Evolutionary conservation across 345 rosid genomes (phyloP).

Genomic region (Cardamine chenopodiifolia): DNA sequence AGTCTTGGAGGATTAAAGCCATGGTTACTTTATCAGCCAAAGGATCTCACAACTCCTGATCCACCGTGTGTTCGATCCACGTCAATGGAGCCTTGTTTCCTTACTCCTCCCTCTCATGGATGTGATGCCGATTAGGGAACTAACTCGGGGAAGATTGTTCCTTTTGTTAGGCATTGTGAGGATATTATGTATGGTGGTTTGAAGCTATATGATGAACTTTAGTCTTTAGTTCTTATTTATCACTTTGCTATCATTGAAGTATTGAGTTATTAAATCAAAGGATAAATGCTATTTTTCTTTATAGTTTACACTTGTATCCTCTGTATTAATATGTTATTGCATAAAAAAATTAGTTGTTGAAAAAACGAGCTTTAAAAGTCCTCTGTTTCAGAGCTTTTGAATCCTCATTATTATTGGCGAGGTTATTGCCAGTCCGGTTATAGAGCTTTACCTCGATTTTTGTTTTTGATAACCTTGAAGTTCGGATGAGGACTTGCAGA

Average conservation of each 20-base stretch:
- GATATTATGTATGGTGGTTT: slow-evolving; percentile 43
- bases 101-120: slow-evolving; percentile 45
- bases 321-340: background rate
- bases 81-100: slow-evolving; percentile 54
- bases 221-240: slow-evolving; percentile 8
- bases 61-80: slow-evolving; percentile 42
- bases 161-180: slow-evolving; percentile 48
- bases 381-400: too few species aligned
- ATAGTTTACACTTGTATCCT: slow-evolving; percentile 1
- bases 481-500: too few species aligned
- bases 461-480: too few species aligned
- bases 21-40: slow-evolving; percentile 41
- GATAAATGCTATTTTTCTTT: background rate
- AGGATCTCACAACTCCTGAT: slow-evolving; percentile 35
- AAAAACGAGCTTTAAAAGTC: too few species aligned
- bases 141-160: slow-evolving; percentile 36
- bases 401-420: too few species aligned
- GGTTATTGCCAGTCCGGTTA: too few species aligned
- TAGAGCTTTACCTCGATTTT: too few species aligned
- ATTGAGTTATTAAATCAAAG: background rate
- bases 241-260: background rate
- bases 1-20: slow-evolving; percentile 45
- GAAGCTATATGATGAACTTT: slow-evolving; percentile 41
- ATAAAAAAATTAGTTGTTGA: background rate
- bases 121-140: slow-evolving; percentile 39